Evolutionary conservation across 2,329 filamentous ascomycete genomes (phyloP), one percentile per base, ranked within the genome.

Genomic region (Fusarium siculi): DNA sequence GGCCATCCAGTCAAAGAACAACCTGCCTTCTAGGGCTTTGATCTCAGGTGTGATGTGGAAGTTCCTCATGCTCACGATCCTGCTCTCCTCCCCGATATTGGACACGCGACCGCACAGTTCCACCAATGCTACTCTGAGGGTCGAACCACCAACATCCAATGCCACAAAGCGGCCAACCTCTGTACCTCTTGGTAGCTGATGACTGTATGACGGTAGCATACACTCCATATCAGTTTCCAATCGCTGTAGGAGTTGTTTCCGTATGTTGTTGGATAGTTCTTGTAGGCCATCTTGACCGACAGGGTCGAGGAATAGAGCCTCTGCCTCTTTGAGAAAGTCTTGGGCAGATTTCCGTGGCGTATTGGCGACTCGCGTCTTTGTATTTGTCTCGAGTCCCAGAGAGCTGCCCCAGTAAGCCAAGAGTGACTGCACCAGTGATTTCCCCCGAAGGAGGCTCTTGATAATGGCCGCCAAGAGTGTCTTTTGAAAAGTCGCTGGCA

Each of bases 1-100:
- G 2, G 90, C 90, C 86, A 93, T 91, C 91, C 91, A 93, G 78
- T 90, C 86, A 73, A 93, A 93, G 76, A 93, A 92, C 1, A 80
- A 84, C 74, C 86, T 85, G 21, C 91, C 91, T 68, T 87, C 83
- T 2, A 92, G 83, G 64, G 83, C 82, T 80, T 90, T 91, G 59
- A 91, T 82, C 25, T 85, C 80, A 34, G 83, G 84, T 61, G 84
- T 85, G 74, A 92, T 92, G 76, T 84, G 86, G 80, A 89, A 91
- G 50, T 84, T 86, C 60, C 83, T 84, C 74, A 88, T 87, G 68
- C 84, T 86, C 63, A 90, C 80, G 69, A 92, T 90, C 64, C 83
- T 83, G 73, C 83, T 87, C 76, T 85, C 84, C 54, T 81, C 79
- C 25, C 80, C 83, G 12, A 77, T 79, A 10, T 72, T 72, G 28